A percentile compares a stretch with the other conserved stretches of the same genome.
These are phyloP conservation scores for Pichia membranifaciens DNA, from an alignment of 805 yeast species.

Conservation along the genomic window DNA sequence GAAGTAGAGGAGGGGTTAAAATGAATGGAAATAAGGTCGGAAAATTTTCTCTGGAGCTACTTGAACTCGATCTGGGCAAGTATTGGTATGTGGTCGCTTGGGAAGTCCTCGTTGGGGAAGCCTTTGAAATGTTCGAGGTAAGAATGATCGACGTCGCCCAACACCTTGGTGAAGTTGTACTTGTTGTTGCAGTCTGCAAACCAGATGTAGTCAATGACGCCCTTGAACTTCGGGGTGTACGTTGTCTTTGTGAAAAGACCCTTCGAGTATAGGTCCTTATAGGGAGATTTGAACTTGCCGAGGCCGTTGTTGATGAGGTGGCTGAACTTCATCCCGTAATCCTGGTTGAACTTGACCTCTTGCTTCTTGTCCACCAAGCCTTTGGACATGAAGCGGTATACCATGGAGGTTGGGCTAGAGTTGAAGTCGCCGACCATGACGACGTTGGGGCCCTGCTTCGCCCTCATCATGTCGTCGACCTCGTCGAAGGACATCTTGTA, in stretches of 20 bases:
- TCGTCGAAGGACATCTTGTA: slow-evolving; percentile 11
- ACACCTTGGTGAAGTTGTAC: slow-evolving; percentile 35
- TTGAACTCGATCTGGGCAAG: slow-evolving; percentile 23
- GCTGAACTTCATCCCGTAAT: slow-evolving; percentile 16
- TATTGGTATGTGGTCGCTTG: slow-evolving; percentile 43
- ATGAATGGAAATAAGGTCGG: not conserved
- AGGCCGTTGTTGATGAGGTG: slow-evolving; percentile 12
- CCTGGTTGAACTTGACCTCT: slow-evolving; percentile 15
- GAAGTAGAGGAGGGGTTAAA: not conserved
- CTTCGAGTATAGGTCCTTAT: slow-evolving; percentile 21
- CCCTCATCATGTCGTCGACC: slow-evolving; percentile 5
- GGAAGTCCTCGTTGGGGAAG: slow-evolving; percentile 52
- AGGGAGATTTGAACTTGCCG: slow-evolving; percentile 25
- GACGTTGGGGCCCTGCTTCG: slow-evolving; percentile 26
- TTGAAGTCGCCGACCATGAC: slow-evolving; percentile 55
- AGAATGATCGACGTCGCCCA: slow-evolving; percentile 42
- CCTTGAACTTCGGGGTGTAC: slow-evolving; percentile 44
- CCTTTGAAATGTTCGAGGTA: slow-evolving; percentile 33
- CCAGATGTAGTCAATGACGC: slow-evolving; percentile 57
- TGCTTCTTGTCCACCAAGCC: slow-evolving; percentile 21
- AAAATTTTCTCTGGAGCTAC: not conserved
- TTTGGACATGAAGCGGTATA: slow-evolving; percentile 37
- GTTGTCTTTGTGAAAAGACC: slow-evolving; percentile 33
- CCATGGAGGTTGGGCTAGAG: slow-evolving; percentile 44
- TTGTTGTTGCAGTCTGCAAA: slow-evolving; percentile 27